phyloP scores from a whole-genome alignment of 495 filamentous ascomycete species.

The Acidomyces sp. region DNA sequence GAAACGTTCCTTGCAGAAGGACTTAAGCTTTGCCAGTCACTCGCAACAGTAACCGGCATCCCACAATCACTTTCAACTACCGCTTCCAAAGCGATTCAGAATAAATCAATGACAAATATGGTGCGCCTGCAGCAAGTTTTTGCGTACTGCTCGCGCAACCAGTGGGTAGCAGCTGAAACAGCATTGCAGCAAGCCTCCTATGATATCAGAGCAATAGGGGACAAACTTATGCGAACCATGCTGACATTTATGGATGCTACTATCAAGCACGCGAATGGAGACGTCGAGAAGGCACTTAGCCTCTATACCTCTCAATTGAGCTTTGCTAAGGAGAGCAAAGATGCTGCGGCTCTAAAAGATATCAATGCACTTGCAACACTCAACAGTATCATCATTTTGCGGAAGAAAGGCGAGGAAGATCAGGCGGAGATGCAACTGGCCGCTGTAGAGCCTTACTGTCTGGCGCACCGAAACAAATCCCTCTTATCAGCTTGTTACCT shows the following conservation, averaged over 20 bases:
- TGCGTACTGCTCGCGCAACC: slow-evolving; percentile 45
- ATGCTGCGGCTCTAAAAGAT: slow-evolving; percentile 47
- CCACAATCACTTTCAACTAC: slow-evolving; percentile 38
- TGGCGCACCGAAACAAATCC: slow-evolving; percentile 52
- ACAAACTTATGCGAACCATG: slow-evolving; percentile 29
- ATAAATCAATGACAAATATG: slow-evolving; percentile 40
- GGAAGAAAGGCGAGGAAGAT: slow-evolving; percentile 41
- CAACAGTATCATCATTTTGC: slow-evolving; percentile 72
- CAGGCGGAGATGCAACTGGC: slow-evolving; percentile 42
- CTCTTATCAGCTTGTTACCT: slow-evolving; percentile 67
- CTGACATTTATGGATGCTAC: slow-evolving; percentile 59
- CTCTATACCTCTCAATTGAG: slow-evolving; percentile 52
- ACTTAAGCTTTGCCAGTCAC: slow-evolving; percentile 28
- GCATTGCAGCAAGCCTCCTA: slow-evolving; percentile 15
- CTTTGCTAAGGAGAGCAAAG: slow-evolving; percentile 33
- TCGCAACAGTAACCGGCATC: slow-evolving; percentile 8
- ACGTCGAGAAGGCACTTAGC: slow-evolving; percentile 48
- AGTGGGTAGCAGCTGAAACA: slow-evolving; percentile 44
- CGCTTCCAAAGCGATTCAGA: slow-evolving; percentile 35
- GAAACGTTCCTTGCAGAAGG: slow-evolving; percentile 56
- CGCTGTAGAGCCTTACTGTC: slow-evolving; percentile 53
- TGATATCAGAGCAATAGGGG: neutral
- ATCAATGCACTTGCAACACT: slow-evolving; percentile 64
- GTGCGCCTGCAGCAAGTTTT: slow-evolving; percentile 49
- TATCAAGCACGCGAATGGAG: slow-evolving; percentile 65